Percentiles rank a stretch among this genome's conserved stretches.
Evolutionary conservation across 169 alveolate species (phyloP).

Genomic region (Eimeria praecox): DNA sequence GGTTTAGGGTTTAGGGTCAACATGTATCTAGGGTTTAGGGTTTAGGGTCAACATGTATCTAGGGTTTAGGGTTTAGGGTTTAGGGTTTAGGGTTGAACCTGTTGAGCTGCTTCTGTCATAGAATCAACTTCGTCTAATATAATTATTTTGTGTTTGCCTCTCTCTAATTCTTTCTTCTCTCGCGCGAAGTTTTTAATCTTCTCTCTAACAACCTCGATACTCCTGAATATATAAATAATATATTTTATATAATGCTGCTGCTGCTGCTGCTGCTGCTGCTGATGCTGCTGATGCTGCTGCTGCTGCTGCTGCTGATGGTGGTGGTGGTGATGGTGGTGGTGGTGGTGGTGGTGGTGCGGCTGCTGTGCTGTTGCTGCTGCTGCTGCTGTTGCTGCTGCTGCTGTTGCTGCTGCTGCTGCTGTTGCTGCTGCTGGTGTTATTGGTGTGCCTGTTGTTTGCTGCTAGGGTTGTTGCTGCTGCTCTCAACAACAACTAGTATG

Average conservation of each 20-base stretch:
- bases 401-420: background rate
- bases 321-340: background rate
- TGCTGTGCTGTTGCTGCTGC: slow-evolving; percentile 17
- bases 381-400: background rate
- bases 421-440: slow-evolving; percentile 7
- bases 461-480: background rate
- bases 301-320: slow-evolving; percentile 3
- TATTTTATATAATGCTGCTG: background rate
- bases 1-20: too few relatives aligned
- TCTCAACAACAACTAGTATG: too few relatives aligned
- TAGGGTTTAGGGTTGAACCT: slow-evolving; percentile 81
- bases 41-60: background rate
- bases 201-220: slow-evolving; percentile 99
- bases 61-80: slow-evolving; percentile 29
- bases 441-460: background rate
- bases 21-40: too few relatives aligned
- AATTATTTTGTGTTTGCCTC: slow-evolving; percentile 97
- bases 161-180: slow-evolving; percentile 95
- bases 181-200: slow-evolving; percentile 98
- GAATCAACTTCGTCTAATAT: slow-evolving; percentile 99
- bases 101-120: slow-evolving; percentile 99
- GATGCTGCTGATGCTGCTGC: background rate
- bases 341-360: background rate
- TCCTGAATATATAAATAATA: slow-evolving; percentile 87
- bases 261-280: slow-evolving; percentile 6